Evolutionary conservation across 2,329 filamentous ascomycete species (phyloP).

Genomic region (Colletotrichum australisinense): DNA sequence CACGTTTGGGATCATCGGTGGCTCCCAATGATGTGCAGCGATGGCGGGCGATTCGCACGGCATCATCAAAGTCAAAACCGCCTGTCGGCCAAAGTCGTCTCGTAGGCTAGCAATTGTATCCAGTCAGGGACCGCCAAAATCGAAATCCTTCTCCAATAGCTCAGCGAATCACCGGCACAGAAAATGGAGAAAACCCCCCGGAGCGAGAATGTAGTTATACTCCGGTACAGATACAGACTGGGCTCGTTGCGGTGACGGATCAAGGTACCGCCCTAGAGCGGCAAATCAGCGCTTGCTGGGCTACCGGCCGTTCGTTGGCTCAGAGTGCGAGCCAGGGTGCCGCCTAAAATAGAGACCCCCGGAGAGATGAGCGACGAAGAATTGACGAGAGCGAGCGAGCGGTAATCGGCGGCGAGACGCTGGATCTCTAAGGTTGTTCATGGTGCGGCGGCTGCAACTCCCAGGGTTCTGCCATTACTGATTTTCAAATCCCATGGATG

Average conservation of each 20-base stretch:
- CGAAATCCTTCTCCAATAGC: neutral
- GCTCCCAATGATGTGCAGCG: conserved; percentile 35
- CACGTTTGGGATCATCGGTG: conserved; percentile 30
- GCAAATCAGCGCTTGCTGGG: conserved; percentile 19
- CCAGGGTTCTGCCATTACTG: neutral
- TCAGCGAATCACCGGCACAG: conserved; percentile 23
- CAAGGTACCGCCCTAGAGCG: conserved; percentile 4
- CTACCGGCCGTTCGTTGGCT: conserved; percentile 13
- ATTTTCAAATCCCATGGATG: neutral
- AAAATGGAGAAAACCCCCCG: conserved; percentile 6
- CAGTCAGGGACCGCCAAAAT: conserved; percentile 20
- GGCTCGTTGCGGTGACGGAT: conserved; percentile 19
- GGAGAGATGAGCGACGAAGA: neutral
- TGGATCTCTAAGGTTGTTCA: neutral
- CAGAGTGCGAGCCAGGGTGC: conserved; percentile 16
- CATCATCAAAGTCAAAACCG: conserved; percentile 30
- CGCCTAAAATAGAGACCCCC: conserved; percentile 24
- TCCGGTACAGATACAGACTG: conserved; percentile 8
- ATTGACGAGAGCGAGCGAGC: neutral
- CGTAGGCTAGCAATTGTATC: conserved; percentile 15
- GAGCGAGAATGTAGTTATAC: conserved; percentile 6
- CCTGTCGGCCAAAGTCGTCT: conserved; percentile 15
- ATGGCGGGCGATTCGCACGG: conserved; percentile 35
- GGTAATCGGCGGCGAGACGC: conserved; percentile 24
- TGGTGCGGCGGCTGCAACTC: neutral